Conservation (phyloP, 2,329 filamentous ascomycete species). For the Biscogniauxia marginata region DNA sequence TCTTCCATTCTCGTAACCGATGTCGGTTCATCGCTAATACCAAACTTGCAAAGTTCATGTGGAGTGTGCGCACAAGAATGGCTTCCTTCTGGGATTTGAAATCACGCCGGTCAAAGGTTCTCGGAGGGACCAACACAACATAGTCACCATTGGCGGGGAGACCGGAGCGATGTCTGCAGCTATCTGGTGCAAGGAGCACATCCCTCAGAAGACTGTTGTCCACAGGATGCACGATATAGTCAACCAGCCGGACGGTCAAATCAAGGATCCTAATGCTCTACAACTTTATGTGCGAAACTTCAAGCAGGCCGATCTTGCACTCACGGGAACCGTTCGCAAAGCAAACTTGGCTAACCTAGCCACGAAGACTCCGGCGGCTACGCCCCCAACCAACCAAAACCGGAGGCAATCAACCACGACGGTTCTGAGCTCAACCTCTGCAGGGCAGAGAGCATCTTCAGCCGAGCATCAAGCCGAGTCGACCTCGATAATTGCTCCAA, state of each 20-base stretch:
- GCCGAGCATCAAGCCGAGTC: constrained; percentile 29
- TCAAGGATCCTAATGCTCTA: constrained; percentile 59
- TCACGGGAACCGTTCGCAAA: constrained; percentile 91
- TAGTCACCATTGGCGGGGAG: constrained; percentile 78
- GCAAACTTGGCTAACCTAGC: constrained; percentile 73
- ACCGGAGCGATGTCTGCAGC: constrained; percentile 79
- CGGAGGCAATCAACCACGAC: constrained; percentile 58
- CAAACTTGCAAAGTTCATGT: constrained; percentile 65
- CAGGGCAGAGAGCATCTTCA: constrained; percentile 22
- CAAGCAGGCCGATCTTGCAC: constrained; percentile 88
- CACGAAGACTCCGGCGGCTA: constrained; percentile 51
- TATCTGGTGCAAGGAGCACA: constrained; percentile 90
- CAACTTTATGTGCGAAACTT: constrained; percentile 86
- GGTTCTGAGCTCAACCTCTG: constrained; percentile 25
- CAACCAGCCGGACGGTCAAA: constrained; percentile 45
- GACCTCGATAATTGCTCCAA: constrained; percentile 31
- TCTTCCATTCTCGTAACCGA: background rate
- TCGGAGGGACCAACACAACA: constrained; percentile 74
- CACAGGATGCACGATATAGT: constrained; percentile 78
- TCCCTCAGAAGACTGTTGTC: constrained; percentile 66
- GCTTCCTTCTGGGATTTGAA: constrained; percentile 85
- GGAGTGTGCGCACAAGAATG: constrained; percentile 82
- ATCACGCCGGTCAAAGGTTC: constrained; percentile 87
- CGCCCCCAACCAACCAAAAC: constrained; percentile 40
- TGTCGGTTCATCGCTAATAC: constrained; percentile 33